Evolutionary conservation across 495 filamentous ascomycete species (phyloP), one percentile per base, ranked within the genome.

Genomic region (Lasiosphaeria miniovina): DNA sequence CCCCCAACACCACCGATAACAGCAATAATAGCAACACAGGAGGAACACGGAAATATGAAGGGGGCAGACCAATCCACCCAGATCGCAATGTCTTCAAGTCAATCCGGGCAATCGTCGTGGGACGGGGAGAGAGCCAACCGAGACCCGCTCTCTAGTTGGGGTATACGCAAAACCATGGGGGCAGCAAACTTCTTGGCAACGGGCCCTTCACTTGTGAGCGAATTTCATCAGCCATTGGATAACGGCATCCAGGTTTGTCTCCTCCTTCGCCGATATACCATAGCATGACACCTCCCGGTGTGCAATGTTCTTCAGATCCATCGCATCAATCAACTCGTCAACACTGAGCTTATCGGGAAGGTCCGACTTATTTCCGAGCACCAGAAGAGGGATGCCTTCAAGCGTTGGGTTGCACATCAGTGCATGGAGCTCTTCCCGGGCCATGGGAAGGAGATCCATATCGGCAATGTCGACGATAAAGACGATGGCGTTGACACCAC

Each of bases 241-340:
- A 41, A 98, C 94, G 5, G 93, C 94, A 73, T 98, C 94, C 63
- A 98, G 84, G 74, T 98, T 98, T 36, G 93, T 97, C 76, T 98
- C 94, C 71, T 98, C 93, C 71, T 96, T 96, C 41, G 93, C 94
- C 67, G 91, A 96, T 76, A 98, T 98, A 55, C 94, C 93, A 74
- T 98, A 98, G 78, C 94, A 98, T 81, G 91, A 96, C 65, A 98
- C 93, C 74, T 98, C 94, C 36, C 94, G 90, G 68, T 90, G 88
- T 45, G 88, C 89, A 69, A 98, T 89, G 54, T 86, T 84, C 74
- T 93, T 94, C 36, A 98, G 82, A 64, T 96, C 86, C 82, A 98
- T 84, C 53, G 84, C 87, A 41, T 96, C 93, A 77, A 98, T 98
- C 62, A 98, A 74, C 72, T 97, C 90, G 68, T 98, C 94, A 35